phyloP scores from a whole-genome alignment of 2,329 filamentous ascomycete genomes.

The Hymenoscyphus scutula region DNA sequence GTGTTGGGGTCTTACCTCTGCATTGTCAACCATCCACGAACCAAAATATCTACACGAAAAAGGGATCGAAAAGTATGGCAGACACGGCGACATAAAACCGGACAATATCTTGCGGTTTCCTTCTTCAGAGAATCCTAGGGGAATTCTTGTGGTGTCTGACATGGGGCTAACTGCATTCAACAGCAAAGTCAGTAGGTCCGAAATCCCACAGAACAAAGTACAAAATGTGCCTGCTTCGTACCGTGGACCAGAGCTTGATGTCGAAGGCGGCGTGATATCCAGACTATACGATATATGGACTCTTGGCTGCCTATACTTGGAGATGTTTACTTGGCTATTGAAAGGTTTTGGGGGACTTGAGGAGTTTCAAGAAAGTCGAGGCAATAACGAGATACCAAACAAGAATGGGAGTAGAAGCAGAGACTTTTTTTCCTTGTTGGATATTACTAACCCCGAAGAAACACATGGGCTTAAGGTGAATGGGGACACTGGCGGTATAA shows the following conservation, averaged over 20 bases:
- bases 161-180: constrained; percentile 27
- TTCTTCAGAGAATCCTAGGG: not conserved
- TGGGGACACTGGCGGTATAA: not conserved
- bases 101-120: constrained; percentile 32
- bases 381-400: too few species aligned
- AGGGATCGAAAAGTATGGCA: constrained; percentile 17
- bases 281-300: constrained; percentile 32
- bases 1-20: constrained; percentile 9
- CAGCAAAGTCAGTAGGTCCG: constrained; percentile 13
- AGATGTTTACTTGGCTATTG: constrained; percentile 28
- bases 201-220: constrained; percentile 1
- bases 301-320: constrained; percentile 32
- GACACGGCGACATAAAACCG: constrained; percentile 35
- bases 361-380: constrained; percentile 5
- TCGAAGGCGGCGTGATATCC: constrained; percentile 18
- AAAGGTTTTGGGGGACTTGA: constrained; percentile 10
- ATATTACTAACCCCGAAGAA: too few species aligned
- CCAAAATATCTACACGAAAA: not conserved
- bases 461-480: not conserved
- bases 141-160: constrained; percentile 26
- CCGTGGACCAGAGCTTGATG: constrained; percentile 24
- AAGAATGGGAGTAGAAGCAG: constrained; percentile 5
- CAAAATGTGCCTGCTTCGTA: constrained; percentile 15
- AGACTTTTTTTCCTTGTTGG: constrained; percentile 5
- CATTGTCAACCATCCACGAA: constrained; percentile 21